Base-by-base conservation (phyloP, 1,139 yeast genomes). In the Suhomyces wounanorum region DNA sequence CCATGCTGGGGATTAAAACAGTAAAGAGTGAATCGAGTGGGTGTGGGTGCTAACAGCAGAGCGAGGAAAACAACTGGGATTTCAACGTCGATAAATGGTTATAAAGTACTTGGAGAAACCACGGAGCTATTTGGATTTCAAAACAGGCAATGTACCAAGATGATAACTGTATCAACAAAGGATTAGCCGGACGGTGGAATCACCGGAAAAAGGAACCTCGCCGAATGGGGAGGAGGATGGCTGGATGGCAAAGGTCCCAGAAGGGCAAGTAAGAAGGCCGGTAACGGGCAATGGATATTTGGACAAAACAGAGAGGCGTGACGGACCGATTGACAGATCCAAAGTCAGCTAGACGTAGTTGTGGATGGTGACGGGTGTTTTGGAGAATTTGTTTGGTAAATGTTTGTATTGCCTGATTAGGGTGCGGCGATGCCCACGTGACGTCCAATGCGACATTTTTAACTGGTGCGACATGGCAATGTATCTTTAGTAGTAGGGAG, bases 341-440 rank as follows among this genome's bases (percentile, higher is more conserved):
- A 26, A 39, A 25, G 28, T 40, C 42, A 44, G 23, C 8, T 25
- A 35, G 38, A 40, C 42, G 42, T 40, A 23, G 45, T 43, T 42
- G 43, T 44, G 44, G 36, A 40, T 35, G 44, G 44, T n/a, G 31
- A 40, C 44, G 44, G 44, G 18, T 45, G 48, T 45, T 45, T 47
- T 44, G 39, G 48, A 43, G 52, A 49, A 47, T 49, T 45, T 49
- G 51, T 46, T 50, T 50, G 50, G 47, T 23, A 31, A 40, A 39
- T 50, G 49, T 47, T 50, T 43, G 47, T 43, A 40, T 50, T 50
- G 47, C 52, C 52, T 44, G 41, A 47, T 50, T 41, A 37, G 52
- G 51, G 48, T 14, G 49, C 43, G 48, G 28, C 40, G 37, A 38
- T 25, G 43, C 14, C 33, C 49, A 45, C 49, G 52, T 43, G 47